A percentile compares a stretch with the other conserved stretches of the same genome.
Evolutionary conservation across 495 filamentous ascomycete species (phyloP).

Genomic region (Penicillium nucicola): DNA sequence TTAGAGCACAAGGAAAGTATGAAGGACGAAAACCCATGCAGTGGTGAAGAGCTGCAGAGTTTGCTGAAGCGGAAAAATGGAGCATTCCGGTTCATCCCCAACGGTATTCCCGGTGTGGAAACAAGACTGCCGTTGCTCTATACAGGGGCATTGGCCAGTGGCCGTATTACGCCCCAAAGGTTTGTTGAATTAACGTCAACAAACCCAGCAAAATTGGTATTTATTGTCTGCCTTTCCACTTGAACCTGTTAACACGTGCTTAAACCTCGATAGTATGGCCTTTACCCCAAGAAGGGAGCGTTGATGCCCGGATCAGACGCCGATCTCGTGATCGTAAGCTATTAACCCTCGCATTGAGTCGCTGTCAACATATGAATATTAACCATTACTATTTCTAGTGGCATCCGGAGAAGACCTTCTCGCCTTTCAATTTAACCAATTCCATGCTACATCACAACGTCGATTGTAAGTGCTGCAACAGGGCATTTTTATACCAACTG

Average conservation of each 20-base stretch:
- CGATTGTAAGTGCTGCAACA: slow-evolving; percentile 35
- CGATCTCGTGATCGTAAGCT: slow-evolving; percentile 36
- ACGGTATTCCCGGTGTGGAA: slow-evolving; percentile 60
- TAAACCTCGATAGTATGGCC: slow-evolving; percentile 47
- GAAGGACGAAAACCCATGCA: not conserved
- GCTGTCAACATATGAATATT: not conserved
- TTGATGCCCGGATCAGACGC: slow-evolving; percentile 53
- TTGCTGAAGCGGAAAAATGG: slow-evolving; percentile 13
- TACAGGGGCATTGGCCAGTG: not conserved
- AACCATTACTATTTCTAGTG: slow-evolving; percentile 9
- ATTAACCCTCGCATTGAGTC: not conserved
- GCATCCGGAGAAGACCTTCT: not conserved
- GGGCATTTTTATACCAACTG: not conserved
- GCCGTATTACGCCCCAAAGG: slow-evolving; percentile 6
- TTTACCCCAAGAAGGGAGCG: slow-evolving; percentile 52
- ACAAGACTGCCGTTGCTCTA: slow-evolving; percentile 49
- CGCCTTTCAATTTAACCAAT: slow-evolving; percentile 40
- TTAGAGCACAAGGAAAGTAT: not conserved
- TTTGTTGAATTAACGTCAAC: slow-evolving; percentile 58
- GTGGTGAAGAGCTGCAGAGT: not conserved
- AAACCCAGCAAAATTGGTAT: slow-evolving; percentile 55
- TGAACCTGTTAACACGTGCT: too few relatives aligned
- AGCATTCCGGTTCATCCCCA: slow-evolving; percentile 40
- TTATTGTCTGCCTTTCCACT: not conserved
- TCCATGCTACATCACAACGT: slow-evolving; percentile 55